These are phyloP conservation scores for Phytophthora pini DNA, from an alignment of 352 stramenopile genomes.

Conservation along the genomic window DNA sequence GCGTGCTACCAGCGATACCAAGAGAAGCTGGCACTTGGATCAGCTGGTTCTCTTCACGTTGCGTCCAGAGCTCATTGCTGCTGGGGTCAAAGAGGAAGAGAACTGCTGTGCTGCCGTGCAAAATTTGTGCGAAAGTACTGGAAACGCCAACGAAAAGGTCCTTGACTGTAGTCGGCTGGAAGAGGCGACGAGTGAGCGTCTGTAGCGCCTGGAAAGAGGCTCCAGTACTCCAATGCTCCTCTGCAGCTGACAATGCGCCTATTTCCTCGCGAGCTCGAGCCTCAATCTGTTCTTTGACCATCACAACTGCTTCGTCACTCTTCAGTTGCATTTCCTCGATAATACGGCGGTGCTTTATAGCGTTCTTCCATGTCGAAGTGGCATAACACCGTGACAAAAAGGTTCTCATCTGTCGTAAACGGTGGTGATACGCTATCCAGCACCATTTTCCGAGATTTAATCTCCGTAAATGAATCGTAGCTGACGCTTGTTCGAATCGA, in stretches of 20 bases:
- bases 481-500: slow-evolving; percentile 17
- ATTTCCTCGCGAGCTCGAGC: slow-evolving; percentile 19
- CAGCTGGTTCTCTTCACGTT: slow-evolving; percentile 48
- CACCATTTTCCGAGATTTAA: slow-evolving; percentile 47
- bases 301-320: slow-evolving; percentile 18
- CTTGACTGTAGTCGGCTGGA: slow-evolving; percentile 34
- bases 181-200: slow-evolving; percentile 55
- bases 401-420: slow-evolving; percentile 36
- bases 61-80: slow-evolving; percentile 73
- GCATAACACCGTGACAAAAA: slow-evolving; percentile 45
- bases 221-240: slow-evolving; percentile 32
- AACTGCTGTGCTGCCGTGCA: slow-evolving; percentile 49
- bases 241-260: slow-evolving; percentile 17
- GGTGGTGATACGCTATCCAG: slow-evolving; percentile 57
- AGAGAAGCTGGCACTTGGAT: slow-evolving; percentile 62
- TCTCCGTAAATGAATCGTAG: slow-evolving; percentile 19
- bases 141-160: slow-evolving; percentile 57
- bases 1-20: slow-evolving; percentile 58
- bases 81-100: slow-evolving; percentile 71
- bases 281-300: slow-evolving; percentile 19
- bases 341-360: slow-evolving; percentile 8
- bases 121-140: slow-evolving; percentile 46
- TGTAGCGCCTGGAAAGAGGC: slow-evolving; percentile 46
- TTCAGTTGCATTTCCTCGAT: slow-evolving; percentile 22
- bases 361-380: slow-evolving; percentile 13